Conservation (phyloP, 352 stramenopile genomes). For the Peronosclerospora sorghi region DNA sequence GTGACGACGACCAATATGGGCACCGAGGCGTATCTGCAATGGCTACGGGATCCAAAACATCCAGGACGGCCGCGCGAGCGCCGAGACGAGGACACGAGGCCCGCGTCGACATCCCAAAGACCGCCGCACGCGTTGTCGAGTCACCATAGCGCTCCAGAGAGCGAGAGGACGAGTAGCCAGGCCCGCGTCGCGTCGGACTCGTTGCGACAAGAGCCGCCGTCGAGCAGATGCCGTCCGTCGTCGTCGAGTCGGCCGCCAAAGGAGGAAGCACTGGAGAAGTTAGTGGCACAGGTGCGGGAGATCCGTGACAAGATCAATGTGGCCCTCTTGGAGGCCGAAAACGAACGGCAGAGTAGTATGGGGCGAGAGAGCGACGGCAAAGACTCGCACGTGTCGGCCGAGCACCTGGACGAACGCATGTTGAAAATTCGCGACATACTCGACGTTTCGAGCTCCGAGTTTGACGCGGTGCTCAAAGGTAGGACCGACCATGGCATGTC, state of each 20-base stretch:
- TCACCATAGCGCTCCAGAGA: conserved; percentile 7
- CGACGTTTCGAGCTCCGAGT: conserved; percentile 33
- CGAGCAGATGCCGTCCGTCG: conserved; percentile 18
- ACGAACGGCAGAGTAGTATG: conserved; percentile 22
- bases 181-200: conserved; percentile 6
- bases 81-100: conserved; percentile 4
- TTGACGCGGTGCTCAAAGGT: conserved; percentile 32
- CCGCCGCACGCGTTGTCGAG: conserved; percentile 1
- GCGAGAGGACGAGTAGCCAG: too few species aligned
- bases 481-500: conserved; percentile 13
- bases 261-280: conserved; percentile 34
- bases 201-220: conserved; percentile 1
- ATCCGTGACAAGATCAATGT: conserved; percentile 61
- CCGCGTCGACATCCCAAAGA: too few species aligned
- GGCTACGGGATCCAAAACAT: conserved; percentile 24
- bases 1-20: conserved; percentile 34
- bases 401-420: conserved; percentile 32
- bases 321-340: conserved; percentile 46
- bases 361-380: conserved; percentile 13
- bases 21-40: conserved; percentile 35
- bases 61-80: conserved; percentile 9
- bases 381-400: conserved; percentile 13
- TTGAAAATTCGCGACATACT: conserved; percentile 39
- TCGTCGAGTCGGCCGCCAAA: conserved; percentile 24
- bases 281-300: conserved; percentile 54